These are phyloP conservation scores for Blastocystis sp. DNA, from an alignment of 352 stramenopile species.

Conservation along the genomic window DNA sequence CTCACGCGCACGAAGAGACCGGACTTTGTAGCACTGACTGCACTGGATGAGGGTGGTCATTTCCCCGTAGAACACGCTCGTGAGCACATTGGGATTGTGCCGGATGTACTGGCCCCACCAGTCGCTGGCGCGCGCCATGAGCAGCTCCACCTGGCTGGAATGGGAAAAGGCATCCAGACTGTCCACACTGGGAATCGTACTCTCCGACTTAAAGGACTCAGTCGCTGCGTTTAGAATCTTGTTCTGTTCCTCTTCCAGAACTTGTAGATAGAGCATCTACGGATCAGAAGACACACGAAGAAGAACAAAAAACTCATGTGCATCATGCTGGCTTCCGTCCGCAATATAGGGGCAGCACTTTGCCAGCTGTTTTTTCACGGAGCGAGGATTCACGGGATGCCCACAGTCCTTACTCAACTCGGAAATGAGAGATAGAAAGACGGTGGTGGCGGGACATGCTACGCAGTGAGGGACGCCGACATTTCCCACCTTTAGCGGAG, in stretches of 20 bases:
- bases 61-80: constrained; percentile 35
- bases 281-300: not conserved
- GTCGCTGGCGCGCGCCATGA: not conserved
- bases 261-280: constrained; percentile 51
- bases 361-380: not conserved
- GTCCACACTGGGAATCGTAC: not conserved
- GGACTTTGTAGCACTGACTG: constrained; percentile 28
- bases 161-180: not conserved
- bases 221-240: constrained; percentile 11
- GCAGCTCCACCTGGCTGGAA: not conserved
- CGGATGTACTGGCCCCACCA: constrained; percentile 30
- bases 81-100: constrained; percentile 51
- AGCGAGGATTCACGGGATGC: not conserved
- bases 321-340: constrained; percentile 59
- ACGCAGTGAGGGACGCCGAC: not conserved
- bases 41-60: constrained; percentile 8
- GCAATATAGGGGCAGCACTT: constrained; percentile 39
- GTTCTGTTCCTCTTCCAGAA: constrained; percentile 64
- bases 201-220: not conserved
- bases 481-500: not conserved
- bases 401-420: not conserved
- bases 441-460: not conserved
- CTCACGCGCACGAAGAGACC: not conserved
- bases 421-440: not conserved
- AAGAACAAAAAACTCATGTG: constrained; percentile 51